phyloP scores from a whole-genome alignment of 352 stramenopile species.

The Phytophthora quininea region DNA sequence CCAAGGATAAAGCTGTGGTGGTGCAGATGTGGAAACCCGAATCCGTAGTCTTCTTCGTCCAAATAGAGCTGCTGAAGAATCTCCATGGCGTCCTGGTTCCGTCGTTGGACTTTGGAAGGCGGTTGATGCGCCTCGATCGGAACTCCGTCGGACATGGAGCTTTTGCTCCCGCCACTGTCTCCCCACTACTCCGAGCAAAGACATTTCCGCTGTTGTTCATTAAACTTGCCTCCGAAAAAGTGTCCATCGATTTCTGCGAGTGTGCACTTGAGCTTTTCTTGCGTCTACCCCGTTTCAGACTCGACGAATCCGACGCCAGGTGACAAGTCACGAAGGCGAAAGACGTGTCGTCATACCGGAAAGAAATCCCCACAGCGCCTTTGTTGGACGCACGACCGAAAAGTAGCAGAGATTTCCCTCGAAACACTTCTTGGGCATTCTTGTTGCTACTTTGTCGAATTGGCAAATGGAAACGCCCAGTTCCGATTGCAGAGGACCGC shows the following conservation, averaged over 20 bases:
- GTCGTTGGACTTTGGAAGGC: conserved; percentile 74
- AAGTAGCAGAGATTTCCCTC: conserved; percentile 78
- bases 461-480: conserved; percentile 75
- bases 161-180: conserved; percentile 25
- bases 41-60: conserved; percentile 84
- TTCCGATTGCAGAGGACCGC: conserved; percentile 58
- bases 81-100: conserved; percentile 84
- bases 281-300: conserved; percentile 41
- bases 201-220: conserved; percentile 14
- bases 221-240: conserved; percentile 8
- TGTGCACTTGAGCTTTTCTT: conserved; percentile 37
- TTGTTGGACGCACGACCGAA: conserved; percentile 90
- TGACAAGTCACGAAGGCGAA: conserved; percentile 91
- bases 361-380: conserved; percentile 87
- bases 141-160: conserved; percentile 11
- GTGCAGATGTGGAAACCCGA: conserved; percentile 81
- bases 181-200: conserved; percentile 27
- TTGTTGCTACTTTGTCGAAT: conserved; percentile 59
- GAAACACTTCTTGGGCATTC: conserved; percentile 72
- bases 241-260: conserved; percentile 23
- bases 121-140: conserved; percentile 28
- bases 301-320: conserved; percentile 83
- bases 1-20: conserved; percentile 91
- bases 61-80: conserved; percentile 85
- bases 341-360: conserved; percentile 88